These are phyloP conservation scores for Dipsacomyces acuminosporus DNA, from an alignment of 371 early-diverging fungal species.

Conservation along the genomic window DNA sequence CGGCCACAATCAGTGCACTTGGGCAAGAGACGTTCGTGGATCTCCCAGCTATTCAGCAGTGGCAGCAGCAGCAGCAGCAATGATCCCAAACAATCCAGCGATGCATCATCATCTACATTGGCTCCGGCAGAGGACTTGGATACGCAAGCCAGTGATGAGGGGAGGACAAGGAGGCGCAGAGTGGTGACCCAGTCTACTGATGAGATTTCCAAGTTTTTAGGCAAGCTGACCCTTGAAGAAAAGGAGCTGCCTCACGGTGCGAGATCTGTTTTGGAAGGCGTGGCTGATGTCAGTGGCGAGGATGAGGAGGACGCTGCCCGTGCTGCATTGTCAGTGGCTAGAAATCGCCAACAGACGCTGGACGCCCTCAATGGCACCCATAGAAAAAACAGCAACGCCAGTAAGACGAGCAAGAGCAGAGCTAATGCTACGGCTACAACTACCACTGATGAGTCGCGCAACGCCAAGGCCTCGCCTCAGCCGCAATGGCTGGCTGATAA, in stretches of 20 bases:
- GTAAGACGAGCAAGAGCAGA: no score
- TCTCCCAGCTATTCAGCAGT: slow-evolving; percentile 16
- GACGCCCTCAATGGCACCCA: slow-evolving; percentile 37
- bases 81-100: no score
- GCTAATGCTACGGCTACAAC: no score
- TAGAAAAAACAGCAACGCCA: neutral
- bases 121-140: neutral
- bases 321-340: slow-evolving; percentile 22
- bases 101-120: neutral
- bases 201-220: slow-evolving; percentile 23
- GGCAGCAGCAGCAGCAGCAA: no score
- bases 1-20: slow-evolving; percentile 40
- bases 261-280: slow-evolving; percentile 20
- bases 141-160: neutral
- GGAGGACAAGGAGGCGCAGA: slow-evolving; percentile 13
- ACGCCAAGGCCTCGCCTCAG: no score
- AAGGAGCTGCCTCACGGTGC: neutral
- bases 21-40: slow-evolving; percentile 26
- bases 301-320: slow-evolving; percentile 27
- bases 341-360: slow-evolving; percentile 40
- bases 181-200: slow-evolving; percentile 40
- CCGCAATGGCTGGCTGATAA: no score
- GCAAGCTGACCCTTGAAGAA: slow-evolving; percentile 20
- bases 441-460: no score
- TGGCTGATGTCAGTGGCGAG: slow-evolving; percentile 36